Base-by-base conservation (phyloP, 495 filamentous ascomycete species). In the Podospora bellae-mahoneyi region DNA sequence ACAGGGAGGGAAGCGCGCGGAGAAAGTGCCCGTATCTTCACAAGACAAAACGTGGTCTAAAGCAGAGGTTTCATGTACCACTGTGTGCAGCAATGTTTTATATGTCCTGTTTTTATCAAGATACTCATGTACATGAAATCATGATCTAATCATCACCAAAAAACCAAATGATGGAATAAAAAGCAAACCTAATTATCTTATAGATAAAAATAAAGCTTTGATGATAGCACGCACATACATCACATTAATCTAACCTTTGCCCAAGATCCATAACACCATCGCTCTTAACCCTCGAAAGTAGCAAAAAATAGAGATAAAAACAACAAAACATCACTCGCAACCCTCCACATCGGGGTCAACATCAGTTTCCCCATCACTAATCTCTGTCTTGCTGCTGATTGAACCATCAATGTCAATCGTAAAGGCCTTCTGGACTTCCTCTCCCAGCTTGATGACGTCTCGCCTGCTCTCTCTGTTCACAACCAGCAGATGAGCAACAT, bases 401-500 rank as follows among this genome's bases (percentile, higher is more conserved):
- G 39, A 10, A n/a, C 1, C 62, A 34, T 64, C 70, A 19, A 74
- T 54, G 2, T 64, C 55, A 16, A 76, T 68, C 64, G 23, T 6
- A 23, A 69, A 69, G n/a, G 18, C 66, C 64, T 44, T 55, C 34
- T 69, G 18, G 26, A 76, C 74, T 64, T 75, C 68, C 2, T 76
- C 66, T 7, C 73, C 74, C 7, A 71, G 10, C 53, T 64, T 54
- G 18, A 76, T 72, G 1, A 71, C 71, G 18, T 74, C 66, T 28
- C 6, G n/a, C 44, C 75, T 57, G 55, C 75, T 74, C n/a, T 58
- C 60, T 0, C 66, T 34, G 44, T 71, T 75, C 13, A 27, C 34
- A 0, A 77, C 72, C 6, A 77, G 55, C 27, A 77, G 13, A 27
- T 77, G 72, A 9, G 72, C 75, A 5, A 72, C 70, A 64, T 75